Evolutionary conservation across 2,329 filamentous ascomycete genomes (phyloP).

Genomic region (Apiospora saccharicola): DNA sequence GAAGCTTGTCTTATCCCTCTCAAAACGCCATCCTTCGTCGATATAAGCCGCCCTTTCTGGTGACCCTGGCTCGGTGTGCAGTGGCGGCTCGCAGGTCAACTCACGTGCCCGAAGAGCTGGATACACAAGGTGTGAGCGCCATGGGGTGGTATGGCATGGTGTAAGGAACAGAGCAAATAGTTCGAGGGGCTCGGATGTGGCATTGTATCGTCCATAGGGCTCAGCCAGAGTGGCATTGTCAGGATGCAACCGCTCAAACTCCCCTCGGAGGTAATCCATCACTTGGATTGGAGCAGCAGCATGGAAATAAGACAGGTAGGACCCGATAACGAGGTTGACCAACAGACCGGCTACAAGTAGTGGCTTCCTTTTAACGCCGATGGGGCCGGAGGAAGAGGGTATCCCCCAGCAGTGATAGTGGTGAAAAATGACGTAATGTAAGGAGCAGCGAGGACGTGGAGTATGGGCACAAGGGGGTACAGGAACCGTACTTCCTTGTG

Average conservation of each 20-base stretch:
- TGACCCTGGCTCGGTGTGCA: slow-evolving; percentile 67
- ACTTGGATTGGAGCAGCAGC: slow-evolving; percentile 82
- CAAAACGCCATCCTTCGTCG: slow-evolving; percentile 93
- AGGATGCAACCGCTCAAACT: slow-evolving; percentile 69
- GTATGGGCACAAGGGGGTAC: slow-evolving; percentile 86
- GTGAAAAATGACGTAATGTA: slow-evolving; percentile 72
- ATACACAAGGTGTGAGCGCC: slow-evolving; percentile 87
- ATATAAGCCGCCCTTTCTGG: slow-evolving; percentile 72
- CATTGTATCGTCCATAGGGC: slow-evolving; percentile 35
- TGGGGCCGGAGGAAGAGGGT: slow-evolving; percentile 38
- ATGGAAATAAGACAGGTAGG: slow-evolving; percentile 79
- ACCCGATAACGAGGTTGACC: slow-evolving; percentile 74
- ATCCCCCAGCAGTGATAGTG: slow-evolving; percentile 42
- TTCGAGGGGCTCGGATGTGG: slow-evolving; percentile 46
- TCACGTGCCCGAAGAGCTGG: slow-evolving; percentile 81
- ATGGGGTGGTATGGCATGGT: slow-evolving; percentile 95
- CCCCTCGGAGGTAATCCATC: slow-evolving; percentile 74
- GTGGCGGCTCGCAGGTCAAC: slow-evolving; percentile 87
- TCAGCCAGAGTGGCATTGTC: slow-evolving; percentile 43
- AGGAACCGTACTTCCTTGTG: slow-evolving; percentile 99
- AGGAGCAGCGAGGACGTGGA: slow-evolving; percentile 81
- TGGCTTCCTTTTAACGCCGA: slow-evolving; percentile 55
- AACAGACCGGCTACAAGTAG: slow-evolving; percentile 66
- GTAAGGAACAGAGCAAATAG: slow-evolving; percentile 84
- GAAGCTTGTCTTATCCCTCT: slow-evolving; percentile 68